Percentiles rank a stretch among this genome's conserved stretches.
phyloP scores from a whole-genome alignment of 1,284 basidiomycete species.

The Pholiota adiposa region DNA sequence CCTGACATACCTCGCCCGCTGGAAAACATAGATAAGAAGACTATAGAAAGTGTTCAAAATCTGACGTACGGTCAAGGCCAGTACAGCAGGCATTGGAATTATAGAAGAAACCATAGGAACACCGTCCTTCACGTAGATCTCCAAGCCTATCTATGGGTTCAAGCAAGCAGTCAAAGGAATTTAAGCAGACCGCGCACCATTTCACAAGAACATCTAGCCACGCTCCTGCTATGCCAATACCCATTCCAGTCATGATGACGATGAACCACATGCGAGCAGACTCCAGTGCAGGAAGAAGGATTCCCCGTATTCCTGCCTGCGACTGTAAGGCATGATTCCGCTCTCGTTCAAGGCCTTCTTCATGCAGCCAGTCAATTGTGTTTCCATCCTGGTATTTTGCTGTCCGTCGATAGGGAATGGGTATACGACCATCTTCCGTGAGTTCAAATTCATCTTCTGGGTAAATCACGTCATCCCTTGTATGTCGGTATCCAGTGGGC shows the following conservation, averaged over 20 bases:
- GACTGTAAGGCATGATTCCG: constrained; percentile 54
- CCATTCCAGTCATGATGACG: constrained; percentile 66
- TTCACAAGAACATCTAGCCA: constrained; percentile 77
- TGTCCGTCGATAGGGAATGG: constrained; percentile 28
- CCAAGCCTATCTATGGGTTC: constrained; percentile 51
- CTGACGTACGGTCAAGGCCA: constrained; percentile 67
- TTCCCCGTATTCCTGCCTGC: constrained; percentile 57
- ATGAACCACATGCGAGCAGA: constrained; percentile 70
- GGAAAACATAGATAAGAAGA: constrained; percentile 12
- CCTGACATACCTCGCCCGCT: constrained; percentile 74
- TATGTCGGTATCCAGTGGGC: constrained; percentile 26
- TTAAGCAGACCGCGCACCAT: constrained; percentile 53
- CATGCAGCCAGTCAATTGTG: constrained; percentile 74
- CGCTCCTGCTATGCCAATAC: constrained; percentile 71
- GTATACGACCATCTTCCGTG: constrained; percentile 42
- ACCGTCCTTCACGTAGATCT: constrained; percentile 72
- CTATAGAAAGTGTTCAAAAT: constrained; percentile 2
- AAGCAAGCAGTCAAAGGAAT: constrained; percentile 3
- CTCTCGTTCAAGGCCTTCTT: constrained; percentile 67
- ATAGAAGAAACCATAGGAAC: constrained; percentile 74
- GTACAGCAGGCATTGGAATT: constrained; percentile 76
- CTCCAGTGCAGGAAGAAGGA: constrained; percentile 59
- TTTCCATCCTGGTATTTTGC: constrained; percentile 56
- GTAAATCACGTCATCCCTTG: constrained; percentile 26
- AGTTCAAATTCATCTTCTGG: constrained; percentile 46